Conservation (phyloP, 164 flowering plant genomes). For the Kingdonia uniflora region DNA sequence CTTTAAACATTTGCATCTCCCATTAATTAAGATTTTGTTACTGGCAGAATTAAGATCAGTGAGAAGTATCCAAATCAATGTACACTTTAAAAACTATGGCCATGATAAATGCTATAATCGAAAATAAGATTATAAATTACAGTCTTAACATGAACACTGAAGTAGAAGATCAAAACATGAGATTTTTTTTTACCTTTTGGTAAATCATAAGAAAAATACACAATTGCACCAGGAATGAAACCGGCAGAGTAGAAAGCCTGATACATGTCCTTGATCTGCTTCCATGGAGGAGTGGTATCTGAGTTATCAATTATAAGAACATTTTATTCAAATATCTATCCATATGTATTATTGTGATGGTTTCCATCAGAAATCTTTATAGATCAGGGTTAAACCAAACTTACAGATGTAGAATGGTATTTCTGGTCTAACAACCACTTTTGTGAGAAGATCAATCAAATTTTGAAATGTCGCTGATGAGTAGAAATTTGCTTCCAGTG, state of each 20-base stretch:
- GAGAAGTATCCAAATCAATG: too few relatives aligned
- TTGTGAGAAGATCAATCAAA: slow-evolving; percentile 56
- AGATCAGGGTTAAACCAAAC: slow-evolving; percentile 11
- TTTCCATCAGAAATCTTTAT: too few relatives aligned
- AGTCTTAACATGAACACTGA: neutral
- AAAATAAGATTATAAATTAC: too few relatives aligned
- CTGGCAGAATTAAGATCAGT: too few relatives aligned
- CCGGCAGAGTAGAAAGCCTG: slow-evolving; percentile 82
- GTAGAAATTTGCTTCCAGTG: slow-evolving; percentile 72
- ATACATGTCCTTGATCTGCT: slow-evolving; percentile 54
- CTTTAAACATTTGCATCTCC: too few relatives aligned
- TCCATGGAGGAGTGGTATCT: slow-evolving; percentile 97
- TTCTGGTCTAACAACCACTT: slow-evolving; percentile 63
- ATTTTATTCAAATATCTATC: neutral
- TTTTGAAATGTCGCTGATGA: slow-evolving; percentile 74
- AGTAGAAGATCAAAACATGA: neutral
- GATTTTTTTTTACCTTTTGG: slow-evolving; percentile 44
- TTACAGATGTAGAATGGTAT: slow-evolving; percentile 77
- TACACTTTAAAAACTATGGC: neutral
- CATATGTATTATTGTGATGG: neutral
- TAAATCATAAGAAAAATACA: slow-evolving; percentile 67
- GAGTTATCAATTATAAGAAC: slow-evolving; percentile 5
- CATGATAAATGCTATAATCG: too few relatives aligned
- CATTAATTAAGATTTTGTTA: too few relatives aligned
- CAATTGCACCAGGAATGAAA: slow-evolving; percentile 89